Evolutionary conservation across 352 stramenopile species (phyloP), one percentile per base, ranked within the genome.

Genomic region (Globisporangium mamillatum): DNA sequence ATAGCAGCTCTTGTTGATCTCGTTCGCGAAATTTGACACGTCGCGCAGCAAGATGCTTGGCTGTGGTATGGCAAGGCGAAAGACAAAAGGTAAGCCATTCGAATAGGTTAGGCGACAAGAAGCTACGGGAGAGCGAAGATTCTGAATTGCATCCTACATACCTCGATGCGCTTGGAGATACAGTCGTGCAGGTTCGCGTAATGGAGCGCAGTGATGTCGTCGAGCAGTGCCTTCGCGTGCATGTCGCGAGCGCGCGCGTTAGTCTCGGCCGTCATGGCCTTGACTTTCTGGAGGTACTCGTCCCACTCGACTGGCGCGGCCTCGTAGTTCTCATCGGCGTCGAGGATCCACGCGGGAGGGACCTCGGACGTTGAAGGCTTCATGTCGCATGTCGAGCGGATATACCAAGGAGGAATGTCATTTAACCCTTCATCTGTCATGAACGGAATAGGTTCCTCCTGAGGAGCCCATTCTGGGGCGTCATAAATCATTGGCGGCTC

Each of bases 181-280:
- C 73, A 82, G 41, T 46, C 27, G 24, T 66, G 32, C 1, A 82
- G 53, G 46, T 78, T 80, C 27, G 68, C 59, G 60, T 82, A 80
- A 63, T 82, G 75, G 59, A 79, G 80, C n/a, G 57, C 66, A 5
- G 62, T 66, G 24, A 76, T 76, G 25, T 72, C 68, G 20, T 61
- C n/a, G 44, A 78, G 41, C 52, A 71, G 32, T 8, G 34, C 16
- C 34, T 62, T 55, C 4, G 22, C 24, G 22, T 54, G 24, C 16
- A 14, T 1, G 52, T 67, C 52, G 14, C 1, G 6, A 18, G 36
- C 8, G 50, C 8, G 14, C 29, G 54, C n/a, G 22, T 18, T 22
- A 14, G 12, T 55, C 0, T 34, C 16, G 6, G 24, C 18, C 2
- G 53, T 25, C 0, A 0, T 27, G 53, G 16, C 12, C 24, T 61